Percentiles rank a stretch among this genome's conserved stretches.
These are phyloP conservation scores for Ogataea ganodermae DNA, from an alignment of 805 yeast genomes.

Conservation along the genomic window DNA sequence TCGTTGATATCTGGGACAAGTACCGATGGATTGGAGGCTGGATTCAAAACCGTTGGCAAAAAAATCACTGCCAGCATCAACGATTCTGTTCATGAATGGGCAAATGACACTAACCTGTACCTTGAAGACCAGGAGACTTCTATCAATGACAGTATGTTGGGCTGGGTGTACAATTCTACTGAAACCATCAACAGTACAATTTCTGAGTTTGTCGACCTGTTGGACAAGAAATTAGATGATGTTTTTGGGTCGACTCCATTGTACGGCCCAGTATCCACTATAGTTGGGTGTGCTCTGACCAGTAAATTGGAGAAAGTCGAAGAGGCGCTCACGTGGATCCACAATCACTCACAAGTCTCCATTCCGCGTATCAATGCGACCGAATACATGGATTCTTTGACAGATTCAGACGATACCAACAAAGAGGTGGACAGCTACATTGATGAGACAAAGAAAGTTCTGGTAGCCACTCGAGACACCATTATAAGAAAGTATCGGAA, in stretches of 20 bases:
- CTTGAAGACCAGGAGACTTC: slow-evolving; percentile 48
- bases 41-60: slow-evolving; percentile 14
- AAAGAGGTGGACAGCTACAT: slow-evolving; percentile 17
- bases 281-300: slow-evolving; percentile 79
- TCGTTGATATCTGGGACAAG: slow-evolving; percentile 15
- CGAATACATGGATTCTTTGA: slow-evolving; percentile 6
- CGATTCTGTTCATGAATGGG: slow-evolving; percentile 49
- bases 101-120: slow-evolving; percentile 54
- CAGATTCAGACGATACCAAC: slow-evolving; percentile 10
- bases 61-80: slow-evolving; percentile 28
- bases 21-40: slow-evolving; percentile 12
- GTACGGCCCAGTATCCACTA: slow-evolving; percentile 59
- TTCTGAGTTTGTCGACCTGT: slow-evolving; percentile 51
- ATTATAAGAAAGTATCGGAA: slow-evolving; percentile 38
- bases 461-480: slow-evolving; percentile 28
- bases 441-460: slow-evolving; percentile 25
- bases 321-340: slow-evolving; percentile 77
- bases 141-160: slow-evolving; percentile 67
- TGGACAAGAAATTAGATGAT: slow-evolving; percentile 58
- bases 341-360: slow-evolving; percentile 57
- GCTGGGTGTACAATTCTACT: slow-evolving; percentile 63
- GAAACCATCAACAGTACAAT: slow-evolving; percentile 61
- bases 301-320: slow-evolving; percentile 67
- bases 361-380: slow-evolving; percentile 50
- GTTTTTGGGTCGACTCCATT: slow-evolving; percentile 72